A percentile compares a stretch with the other conserved stretches of the same genome.
These are phyloP conservation scores for Pichia sp. DNA, from an alignment of 1,139 yeast genomes.

Conservation along the genomic window DNA sequence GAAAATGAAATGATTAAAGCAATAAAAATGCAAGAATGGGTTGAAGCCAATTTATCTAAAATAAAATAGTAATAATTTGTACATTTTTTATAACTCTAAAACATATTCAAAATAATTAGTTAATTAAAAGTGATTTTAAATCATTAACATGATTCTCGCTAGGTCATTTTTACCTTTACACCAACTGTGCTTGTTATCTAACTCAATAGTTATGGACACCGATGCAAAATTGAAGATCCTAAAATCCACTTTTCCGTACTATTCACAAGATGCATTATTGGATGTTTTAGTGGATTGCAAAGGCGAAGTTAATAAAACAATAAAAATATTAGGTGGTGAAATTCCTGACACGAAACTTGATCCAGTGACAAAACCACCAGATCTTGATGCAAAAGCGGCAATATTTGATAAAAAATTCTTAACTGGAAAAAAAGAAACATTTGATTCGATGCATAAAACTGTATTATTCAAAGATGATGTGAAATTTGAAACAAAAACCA, in stretches of 20 bases:
- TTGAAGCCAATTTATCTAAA: slow-evolving; percentile 9
- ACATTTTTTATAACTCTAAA: not conserved
- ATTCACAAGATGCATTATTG: slow-evolving; percentile 28
- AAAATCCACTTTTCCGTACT: slow-evolving; percentile 27
- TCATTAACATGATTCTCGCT: not conserved
- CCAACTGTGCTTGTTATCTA: no score
- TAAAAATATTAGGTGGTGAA: slow-evolving; percentile 24
- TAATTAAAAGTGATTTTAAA: no score
- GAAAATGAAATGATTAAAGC: slow-evolving; percentile 44
- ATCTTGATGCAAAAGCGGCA: no score
- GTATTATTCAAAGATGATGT: no score
- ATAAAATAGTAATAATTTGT: not conserved
- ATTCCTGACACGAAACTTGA: slow-evolving; percentile 16
- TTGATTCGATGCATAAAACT: no score
- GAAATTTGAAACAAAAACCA: no score
- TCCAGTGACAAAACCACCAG: not conserved
- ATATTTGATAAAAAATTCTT: no score
- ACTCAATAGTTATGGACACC: slow-evolving; percentile 22
- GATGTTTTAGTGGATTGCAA: slow-evolving; percentile 37
- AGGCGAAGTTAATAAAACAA: slow-evolving; percentile 34
- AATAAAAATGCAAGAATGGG: slow-evolving; percentile 18
- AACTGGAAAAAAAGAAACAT: no score
- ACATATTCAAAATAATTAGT: no score
- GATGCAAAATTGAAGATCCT: slow-evolving; percentile 27
- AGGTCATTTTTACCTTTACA: not conserved